These are phyloP conservation scores for Alternaria metachromatica DNA, from an alignment of 2,329 filamentous ascomycete genomes.

Conservation along the genomic window DNA sequence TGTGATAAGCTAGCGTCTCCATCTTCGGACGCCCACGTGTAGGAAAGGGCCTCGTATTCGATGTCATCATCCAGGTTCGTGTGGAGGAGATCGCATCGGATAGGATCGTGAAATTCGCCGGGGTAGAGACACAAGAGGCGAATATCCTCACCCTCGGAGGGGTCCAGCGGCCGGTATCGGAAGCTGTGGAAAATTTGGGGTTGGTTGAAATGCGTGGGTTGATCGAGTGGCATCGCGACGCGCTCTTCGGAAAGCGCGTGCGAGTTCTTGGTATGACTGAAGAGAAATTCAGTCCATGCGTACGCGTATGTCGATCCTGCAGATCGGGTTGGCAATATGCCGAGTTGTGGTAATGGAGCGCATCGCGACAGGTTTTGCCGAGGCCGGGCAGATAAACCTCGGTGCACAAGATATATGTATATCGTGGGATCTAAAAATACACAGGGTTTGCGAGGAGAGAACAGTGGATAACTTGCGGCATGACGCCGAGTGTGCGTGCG, in stretches of 20 bases:
- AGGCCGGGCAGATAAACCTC: neutral
- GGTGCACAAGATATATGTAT: slow-evolving; percentile 2
- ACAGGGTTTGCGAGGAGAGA: neutral
- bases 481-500: neutral
- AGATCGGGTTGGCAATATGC: slow-evolving; percentile 10
- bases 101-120: slow-evolving; percentile 10
- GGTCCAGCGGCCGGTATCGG: slow-evolving; percentile 10
- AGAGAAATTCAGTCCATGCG: slow-evolving; percentile 13
- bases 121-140: slow-evolving; percentile 12
- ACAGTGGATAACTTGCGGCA: neutral
- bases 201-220: neutral
- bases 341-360: slow-evolving; percentile 4
- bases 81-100: slow-evolving; percentile 14
- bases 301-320: slow-evolving; percentile 9
- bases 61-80: slow-evolving; percentile 11
- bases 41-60: slow-evolving; percentile 31
- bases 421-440: slow-evolving; percentile 9
- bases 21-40: slow-evolving; percentile 27
- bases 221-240: slow-evolving; percentile 9
- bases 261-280: slow-evolving; percentile 11
- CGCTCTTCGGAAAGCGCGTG: slow-evolving; percentile 10
- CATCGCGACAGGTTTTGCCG: slow-evolving; percentile 6
- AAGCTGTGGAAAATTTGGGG: slow-evolving; percentile 1
- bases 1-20: slow-evolving; percentile 18
- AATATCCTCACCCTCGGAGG: slow-evolving; percentile 10